These are phyloP conservation scores for Sapria himalayana DNA, from an alignment of 345 rosid species.

Conservation along the genomic window DNA sequence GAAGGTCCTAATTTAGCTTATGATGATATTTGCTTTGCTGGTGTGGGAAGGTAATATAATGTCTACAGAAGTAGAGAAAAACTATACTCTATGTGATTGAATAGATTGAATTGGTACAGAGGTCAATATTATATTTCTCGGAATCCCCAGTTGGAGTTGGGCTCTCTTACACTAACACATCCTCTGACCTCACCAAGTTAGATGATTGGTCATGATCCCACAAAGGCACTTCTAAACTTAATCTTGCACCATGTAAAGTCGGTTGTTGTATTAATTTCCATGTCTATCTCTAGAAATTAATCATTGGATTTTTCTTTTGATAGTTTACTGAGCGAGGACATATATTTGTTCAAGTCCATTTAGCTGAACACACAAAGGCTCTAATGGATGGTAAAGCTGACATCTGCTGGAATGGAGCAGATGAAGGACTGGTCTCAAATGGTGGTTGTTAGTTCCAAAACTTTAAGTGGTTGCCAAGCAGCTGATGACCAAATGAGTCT, in stretches of 20 bases:
- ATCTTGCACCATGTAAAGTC: too few species aligned
- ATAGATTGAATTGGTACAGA: too few species aligned
- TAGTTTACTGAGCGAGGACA: constrained; percentile 97
- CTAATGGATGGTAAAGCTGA: constrained; percentile 16
- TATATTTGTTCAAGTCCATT: constrained; percentile 73
- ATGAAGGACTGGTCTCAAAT: constrained; percentile 14
- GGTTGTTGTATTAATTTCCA: too few species aligned
- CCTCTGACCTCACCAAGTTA: constrained; percentile 25
- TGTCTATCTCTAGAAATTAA: too few species aligned
- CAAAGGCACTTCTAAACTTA: too few species aligned
- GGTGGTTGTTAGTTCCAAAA: constrained; percentile 25
- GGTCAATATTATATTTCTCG: constrained; percentile 38
- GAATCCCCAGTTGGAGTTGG: constrained; percentile 61
- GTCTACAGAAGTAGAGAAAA: too few species aligned
- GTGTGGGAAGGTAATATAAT: too few species aligned
- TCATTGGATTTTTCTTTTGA: constrained; percentile 7
- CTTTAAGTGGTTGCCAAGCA: constrained; percentile 78
- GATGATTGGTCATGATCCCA: too few species aligned
- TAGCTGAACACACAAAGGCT: constrained; percentile 35
- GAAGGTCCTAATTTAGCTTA: too few species aligned
- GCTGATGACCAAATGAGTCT: constrained; percentile 68
- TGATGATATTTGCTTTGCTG: too few species aligned
- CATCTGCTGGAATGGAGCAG: constrained; percentile 28
- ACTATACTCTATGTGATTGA: too few species aligned
- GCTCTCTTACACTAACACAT: constrained; percentile 44